Evolutionary conservation across 140 eudicot genomes (phyloP), one percentile per base, ranked within the genome.

Genomic region (Bidens hawaiensis): DNA sequence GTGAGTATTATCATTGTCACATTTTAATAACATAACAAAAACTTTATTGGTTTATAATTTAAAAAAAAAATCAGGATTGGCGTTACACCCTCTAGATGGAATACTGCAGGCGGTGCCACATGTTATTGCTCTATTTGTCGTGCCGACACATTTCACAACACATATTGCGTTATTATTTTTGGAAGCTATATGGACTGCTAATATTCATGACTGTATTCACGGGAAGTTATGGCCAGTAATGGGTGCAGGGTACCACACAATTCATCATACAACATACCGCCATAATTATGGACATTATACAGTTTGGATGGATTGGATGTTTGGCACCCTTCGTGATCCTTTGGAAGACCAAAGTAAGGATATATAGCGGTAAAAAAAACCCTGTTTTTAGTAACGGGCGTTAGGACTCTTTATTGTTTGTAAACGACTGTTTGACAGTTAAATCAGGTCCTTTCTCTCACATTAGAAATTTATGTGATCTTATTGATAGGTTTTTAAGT

Each of bases 291-390:
- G n/a, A n/a, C n/a, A n/a, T n/a, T n/a, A n/a, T n/a, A n/a, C n/a
- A n/a, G n/a, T n/a, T n/a, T n/a, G n/a, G n/a, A n/a, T n/a, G n/a
- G n/a, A n/a, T n/a, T n/a, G n/a, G n/a, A n/a, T n/a, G n/a, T n/a
- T n/a, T n/a, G n/a, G n/a, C n/a, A n/a, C n/a, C n/a, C n/a, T n/a
- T n/a, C n/a, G n/a, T n/a, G n/a, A n/a, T n/a, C n/a, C n/a, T n/a
- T n/a, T n/a, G n/a, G n/a, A n/a, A 76, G 95, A 85, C 34, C 85
- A 86, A 34, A 45, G 69, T 58, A 83, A 83, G 77, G 76, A 67
- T 63, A 43, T 81, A 19, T 83, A 8, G 21, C 24, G 1, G 9
- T 46, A 15, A 11, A 46, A 46, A 46, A 46, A 46, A 46, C 21
- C 2, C n/a, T 18, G 24, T 46, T 46, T 16, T 46, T 4, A 12